phyloP scores from a whole-genome alignment of 2,329 filamentous ascomycete species.

The Hortaea sp. region DNA sequence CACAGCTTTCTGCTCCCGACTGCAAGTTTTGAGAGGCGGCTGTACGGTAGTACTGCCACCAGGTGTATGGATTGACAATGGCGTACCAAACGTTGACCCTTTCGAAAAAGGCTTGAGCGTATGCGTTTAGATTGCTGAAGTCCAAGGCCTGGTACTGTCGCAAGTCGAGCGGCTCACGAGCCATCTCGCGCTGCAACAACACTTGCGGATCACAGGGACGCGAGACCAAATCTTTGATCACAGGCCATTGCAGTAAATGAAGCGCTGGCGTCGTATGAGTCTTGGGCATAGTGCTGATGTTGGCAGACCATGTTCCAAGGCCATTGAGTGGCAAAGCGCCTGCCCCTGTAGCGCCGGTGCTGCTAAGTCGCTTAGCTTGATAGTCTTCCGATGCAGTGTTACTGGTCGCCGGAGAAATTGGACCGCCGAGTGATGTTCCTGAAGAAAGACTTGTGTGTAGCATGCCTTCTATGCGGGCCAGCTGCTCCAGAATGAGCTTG shows the following conservation, averaged over 20 bases:
- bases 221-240: constrained; percentile 68
- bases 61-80: constrained; percentile 73
- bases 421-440: constrained; percentile 4
- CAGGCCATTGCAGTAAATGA: constrained; percentile 68
- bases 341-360: constrained; percentile 21
- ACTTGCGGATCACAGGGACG: constrained; percentile 71
- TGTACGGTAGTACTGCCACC: constrained; percentile 64
- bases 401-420: constrained; percentile 38
- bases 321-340: constrained; percentile 40
- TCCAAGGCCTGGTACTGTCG: constrained; percentile 37
- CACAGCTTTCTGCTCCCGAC: constrained; percentile 71
- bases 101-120: constrained; percentile 71
- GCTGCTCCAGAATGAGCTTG: constrained; percentile 71
- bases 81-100: constrained; percentile 79
- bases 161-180: constrained; percentile 59
- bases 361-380: constrained; percentile 24
- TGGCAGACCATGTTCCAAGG: constrained; percentile 63
- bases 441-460: constrained; percentile 55
- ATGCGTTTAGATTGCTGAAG: constrained; percentile 59
- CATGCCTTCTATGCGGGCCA: constrained; percentile 67
- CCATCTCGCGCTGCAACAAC: constrained; percentile 73
- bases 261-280: constrained; percentile 71
- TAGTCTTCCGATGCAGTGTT: constrained; percentile 33
- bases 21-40: constrained; percentile 67
- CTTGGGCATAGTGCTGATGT: constrained; percentile 80